Evolutionary conservation across 495 filamentous ascomycete species (phyloP), one percentile per base, ranked within the genome.

Genomic region (Hypoxylon intermedium): DNA sequence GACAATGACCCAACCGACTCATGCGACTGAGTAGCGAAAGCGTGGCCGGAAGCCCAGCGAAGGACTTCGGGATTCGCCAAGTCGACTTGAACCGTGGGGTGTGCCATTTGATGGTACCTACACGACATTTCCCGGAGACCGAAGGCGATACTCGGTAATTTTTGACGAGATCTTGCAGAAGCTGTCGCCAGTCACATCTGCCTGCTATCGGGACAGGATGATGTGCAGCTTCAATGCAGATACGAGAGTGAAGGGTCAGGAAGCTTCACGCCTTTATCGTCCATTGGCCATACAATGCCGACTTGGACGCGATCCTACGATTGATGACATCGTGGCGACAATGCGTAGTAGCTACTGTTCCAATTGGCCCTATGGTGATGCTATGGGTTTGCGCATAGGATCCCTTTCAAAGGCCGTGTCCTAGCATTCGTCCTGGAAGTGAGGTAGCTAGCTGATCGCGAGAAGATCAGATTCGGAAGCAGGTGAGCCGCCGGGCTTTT

Each of bases 401-500:
- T n/a, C n/a, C n/a, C 53, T 51, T n/a, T 24, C 13, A 26, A 44
- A 44, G 16, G 11, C 12, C 41, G 5, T 44, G 9, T 5, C 26
- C 26, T 38, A 31, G 19, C 30, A 55, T 47, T 20, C 11, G 36
- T 37, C 43, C 48, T 56, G 41, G 18, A 40, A 19, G 43, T 42
- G 19, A 33, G 12, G 41, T 34, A 9, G n/a, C n/a, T 48, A n/a
- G 52, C 33, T 51, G 45, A 55, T 47, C 53, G 31, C 18, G 47
- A 53, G 34, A 12, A 52, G 50, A 57, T 60, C 56, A 30, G 55
- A 57, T 47, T 48, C 56, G 56, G 56, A 59, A 50, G 30, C 36
- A 58, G 36, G 43, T 54, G 45, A 55, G 56, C 36, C 37, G 42
- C 43, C 50, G 19, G 38, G 44, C 16, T 21, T 45, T 51, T 60